A percentile compares a stretch with the other conserved stretches of the same genome.
Conservation (phyloP, 768 basidiomycete genomes). For the Lactifluus hygrophoroides region DNA sequence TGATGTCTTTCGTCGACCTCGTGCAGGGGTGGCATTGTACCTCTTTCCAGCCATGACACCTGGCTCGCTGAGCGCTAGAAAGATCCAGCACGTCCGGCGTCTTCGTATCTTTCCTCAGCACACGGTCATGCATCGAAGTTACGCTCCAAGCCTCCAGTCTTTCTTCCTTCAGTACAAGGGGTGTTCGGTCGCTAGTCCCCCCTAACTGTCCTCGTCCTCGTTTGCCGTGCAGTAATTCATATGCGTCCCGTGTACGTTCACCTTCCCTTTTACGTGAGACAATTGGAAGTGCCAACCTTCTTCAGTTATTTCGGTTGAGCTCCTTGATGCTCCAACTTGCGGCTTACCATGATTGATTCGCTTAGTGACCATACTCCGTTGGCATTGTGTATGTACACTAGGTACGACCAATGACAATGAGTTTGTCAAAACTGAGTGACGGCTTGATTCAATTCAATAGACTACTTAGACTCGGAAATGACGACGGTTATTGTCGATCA, state of each 20-base stretch:
- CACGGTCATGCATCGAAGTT: neutral
- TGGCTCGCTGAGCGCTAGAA: neutral
- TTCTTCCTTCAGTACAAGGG: neutral
- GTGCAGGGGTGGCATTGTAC: slow-evolving; percentile 1
- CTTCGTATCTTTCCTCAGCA: neutral
- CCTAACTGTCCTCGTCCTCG: slow-evolving; percentile 12
- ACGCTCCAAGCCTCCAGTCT: neutral
- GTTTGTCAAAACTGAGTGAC: neutral
- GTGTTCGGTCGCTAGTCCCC: neutral
- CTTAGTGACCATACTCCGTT: too few species aligned
- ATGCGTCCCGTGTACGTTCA: neutral
- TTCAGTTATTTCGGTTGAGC: slow-evolving; percentile 6
- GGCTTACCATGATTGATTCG: too few species aligned
- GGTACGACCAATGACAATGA: neutral
- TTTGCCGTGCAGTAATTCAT: neutral
- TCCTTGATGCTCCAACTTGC: too few species aligned
- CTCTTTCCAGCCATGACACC: neutral
- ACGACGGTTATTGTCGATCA: slow-evolving; percentile 2
- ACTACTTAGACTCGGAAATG: neutral
- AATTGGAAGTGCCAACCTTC: neutral
- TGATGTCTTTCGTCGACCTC: too few species aligned
- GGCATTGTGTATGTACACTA: neutral
- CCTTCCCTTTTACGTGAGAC: slow-evolving; percentile 4
- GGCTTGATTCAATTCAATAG: neutral
- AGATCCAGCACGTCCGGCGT: neutral